phyloP scores from a whole-genome alignment of 371 early-diverging fungal genomes.

The Zopfochytrium polystomum region DNA sequence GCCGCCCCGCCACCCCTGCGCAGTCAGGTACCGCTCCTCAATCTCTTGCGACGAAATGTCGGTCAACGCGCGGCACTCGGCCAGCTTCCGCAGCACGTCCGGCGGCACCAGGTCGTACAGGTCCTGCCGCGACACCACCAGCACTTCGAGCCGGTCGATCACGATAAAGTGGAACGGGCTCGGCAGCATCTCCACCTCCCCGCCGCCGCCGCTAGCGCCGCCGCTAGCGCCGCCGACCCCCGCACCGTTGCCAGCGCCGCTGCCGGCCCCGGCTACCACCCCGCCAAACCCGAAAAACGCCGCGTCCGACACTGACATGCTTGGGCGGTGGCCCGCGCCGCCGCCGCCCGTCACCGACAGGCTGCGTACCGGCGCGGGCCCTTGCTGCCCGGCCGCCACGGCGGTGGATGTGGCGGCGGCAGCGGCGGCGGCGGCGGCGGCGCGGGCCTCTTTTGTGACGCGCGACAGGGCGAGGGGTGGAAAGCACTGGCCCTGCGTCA shows the following conservation, averaged over 20 bases:
- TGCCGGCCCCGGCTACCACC: neutral
- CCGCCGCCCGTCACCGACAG: too few relatives aligned
- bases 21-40: slow-evolving; percentile 26
- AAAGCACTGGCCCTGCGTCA: slow-evolving; percentile 23
- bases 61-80: slow-evolving; percentile 21
- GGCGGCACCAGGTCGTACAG: slow-evolving; percentile 19
- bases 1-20: slow-evolving; percentile 30
- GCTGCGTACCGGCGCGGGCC: too few relatives aligned
- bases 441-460: slow-evolving; percentile 13
- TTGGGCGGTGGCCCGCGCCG: neutral
- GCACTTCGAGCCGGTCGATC: slow-evolving; percentile 18
- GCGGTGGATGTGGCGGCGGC: too few relatives aligned
- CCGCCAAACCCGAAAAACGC: neutral
- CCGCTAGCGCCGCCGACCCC: slow-evolving; percentile 8
- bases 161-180: slow-evolving; percentile 28
- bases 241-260: slow-evolving; percentile 1
- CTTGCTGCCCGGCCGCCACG: neutral
- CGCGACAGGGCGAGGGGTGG: slow-evolving; percentile 18
- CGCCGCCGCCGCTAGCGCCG: neutral
- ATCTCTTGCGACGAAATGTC: slow-evolving; percentile 26
- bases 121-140: slow-evolving; percentile 20
- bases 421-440: neutral
- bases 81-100: slow-evolving; percentile 14
- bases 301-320: neutral
- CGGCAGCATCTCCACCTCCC: neutral